phyloP scores from a whole-genome alignment of 305 asterid species.

The Rubia peregrina region DNA sequence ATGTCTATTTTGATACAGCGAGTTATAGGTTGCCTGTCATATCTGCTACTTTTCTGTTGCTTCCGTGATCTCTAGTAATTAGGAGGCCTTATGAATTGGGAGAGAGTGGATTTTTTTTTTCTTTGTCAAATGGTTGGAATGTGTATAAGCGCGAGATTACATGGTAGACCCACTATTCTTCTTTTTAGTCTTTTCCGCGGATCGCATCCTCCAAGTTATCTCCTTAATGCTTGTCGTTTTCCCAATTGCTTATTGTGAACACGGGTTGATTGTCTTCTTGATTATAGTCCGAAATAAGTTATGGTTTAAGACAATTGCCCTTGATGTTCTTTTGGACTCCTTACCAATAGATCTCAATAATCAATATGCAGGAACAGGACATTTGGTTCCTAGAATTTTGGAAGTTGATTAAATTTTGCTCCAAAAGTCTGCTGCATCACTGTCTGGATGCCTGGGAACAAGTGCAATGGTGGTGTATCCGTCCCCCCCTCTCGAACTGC shows the following conservation, averaged over 20 bases:
- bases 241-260: slow-evolving; percentile 5
- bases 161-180: slow-evolving; percentile 38
- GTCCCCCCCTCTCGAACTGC: slow-evolving; percentile 40
- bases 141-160: slow-evolving; percentile 9
- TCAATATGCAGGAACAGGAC: slow-evolving; percentile 72
- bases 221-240: slow-evolving; percentile 23
- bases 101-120: slow-evolving; percentile 17
- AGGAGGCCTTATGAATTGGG: slow-evolving; percentile 18
- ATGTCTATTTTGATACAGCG: slow-evolving; percentile 3
- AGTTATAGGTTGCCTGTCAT: slow-evolving; percentile 8
- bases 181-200: slow-evolving; percentile 34
- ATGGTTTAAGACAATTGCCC: slow-evolving; percentile 17
- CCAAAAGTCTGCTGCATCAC: slow-evolving; percentile 30
- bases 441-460: slow-evolving; percentile 86
- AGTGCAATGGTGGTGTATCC: slow-evolving; percentile 42
- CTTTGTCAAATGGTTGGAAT: slow-evolving; percentile 12
- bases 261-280: neutral
- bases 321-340: slow-evolving; percentile 19
- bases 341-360: slow-evolving; percentile 24
- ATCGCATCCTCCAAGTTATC: slow-evolving; percentile 43
- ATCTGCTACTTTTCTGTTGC: slow-evolving; percentile 16
- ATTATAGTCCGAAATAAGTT: slow-evolving; percentile 8
- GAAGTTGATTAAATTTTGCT: slow-evolving; percentile 35
- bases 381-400: slow-evolving; percentile 37
- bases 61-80: slow-evolving; percentile 23